A percentile compares a stretch with the other conserved stretches of the same genome.
Conservation (phyloP, 2,329 filamentous ascomycete genomes). For the Volutella citrinella region DNA sequence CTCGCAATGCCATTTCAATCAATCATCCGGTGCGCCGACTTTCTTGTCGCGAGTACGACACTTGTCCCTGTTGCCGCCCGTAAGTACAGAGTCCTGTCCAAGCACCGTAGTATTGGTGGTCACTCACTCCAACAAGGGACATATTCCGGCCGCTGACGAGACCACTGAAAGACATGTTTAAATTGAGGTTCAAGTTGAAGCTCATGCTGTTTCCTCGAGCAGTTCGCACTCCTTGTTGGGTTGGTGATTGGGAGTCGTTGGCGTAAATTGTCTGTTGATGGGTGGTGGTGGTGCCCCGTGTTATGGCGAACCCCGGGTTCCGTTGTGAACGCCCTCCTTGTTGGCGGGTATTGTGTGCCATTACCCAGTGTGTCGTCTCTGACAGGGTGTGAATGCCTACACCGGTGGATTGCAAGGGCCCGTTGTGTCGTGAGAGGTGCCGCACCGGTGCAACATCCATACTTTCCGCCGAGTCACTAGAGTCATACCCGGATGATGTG, state of each 20-base stretch:
- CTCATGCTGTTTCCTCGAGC: slow-evolving; percentile 20
- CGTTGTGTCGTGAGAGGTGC: slow-evolving; percentile 13
- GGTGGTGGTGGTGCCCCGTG: slow-evolving; percentile 16
- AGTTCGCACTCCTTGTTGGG: slow-evolving; percentile 1
- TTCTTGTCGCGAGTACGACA: slow-evolving; percentile 21
- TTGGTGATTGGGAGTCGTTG: slow-evolving; percentile 10
- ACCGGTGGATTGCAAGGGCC: no score
- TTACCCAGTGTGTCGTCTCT: slow-evolving; percentile 21
- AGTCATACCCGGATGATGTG: slow-evolving; percentile 13
- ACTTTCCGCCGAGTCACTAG: slow-evolving; percentile 13
- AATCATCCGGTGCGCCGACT: slow-evolving; percentile 17
- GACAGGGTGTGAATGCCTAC: slow-evolving; percentile 17
- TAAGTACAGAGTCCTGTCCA: slow-evolving; percentile 6
- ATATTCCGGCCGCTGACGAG: slow-evolving; percentile 23
- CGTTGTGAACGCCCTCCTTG: slow-evolving; percentile 3
- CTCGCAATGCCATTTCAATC: no score
- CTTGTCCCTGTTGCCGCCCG: slow-evolving; percentile 13
- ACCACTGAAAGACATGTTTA: slow-evolving; percentile 22
- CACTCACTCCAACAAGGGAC: slow-evolving; percentile 21
- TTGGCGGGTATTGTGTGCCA: slow-evolving; percentile 13
- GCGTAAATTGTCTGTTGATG: slow-evolving; percentile 20
- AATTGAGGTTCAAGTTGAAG: slow-evolving; percentile 22
- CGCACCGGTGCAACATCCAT: slow-evolving; percentile 10
- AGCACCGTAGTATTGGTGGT: background rate
- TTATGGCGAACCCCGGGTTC: no score